phyloP scores from a whole-genome alignment of 495 filamentous ascomycete species.

The Thermothielavioides terrestris region DNA sequence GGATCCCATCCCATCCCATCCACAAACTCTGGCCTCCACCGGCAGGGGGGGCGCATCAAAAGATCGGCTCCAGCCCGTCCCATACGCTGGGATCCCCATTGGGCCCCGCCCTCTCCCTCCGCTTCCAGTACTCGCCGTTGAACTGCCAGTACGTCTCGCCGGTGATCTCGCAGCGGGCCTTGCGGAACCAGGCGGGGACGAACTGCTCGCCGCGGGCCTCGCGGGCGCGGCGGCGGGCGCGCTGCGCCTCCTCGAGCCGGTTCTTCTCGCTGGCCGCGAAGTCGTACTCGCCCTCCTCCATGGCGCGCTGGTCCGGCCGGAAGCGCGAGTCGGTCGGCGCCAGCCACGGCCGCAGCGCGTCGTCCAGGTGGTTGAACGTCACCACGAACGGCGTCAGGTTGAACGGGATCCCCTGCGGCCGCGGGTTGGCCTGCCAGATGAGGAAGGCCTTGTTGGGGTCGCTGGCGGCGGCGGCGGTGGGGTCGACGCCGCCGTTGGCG shows the following conservation, averaged over 20 bases:
- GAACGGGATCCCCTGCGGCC: slow-evolving; percentile 83
- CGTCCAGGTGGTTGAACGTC: slow-evolving; percentile 82
- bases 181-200: slow-evolving; percentile 75
- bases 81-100: slow-evolving; percentile 36
- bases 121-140: slow-evolving; percentile 79
- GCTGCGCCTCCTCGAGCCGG: slow-evolving; percentile 87
- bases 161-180: slow-evolving; percentile 61
- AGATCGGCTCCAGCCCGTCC: slow-evolving; percentile 38
- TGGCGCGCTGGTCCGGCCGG: slow-evolving; percentile 91
- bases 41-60: too few relatives aligned
- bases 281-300: slow-evolving; percentile 96
- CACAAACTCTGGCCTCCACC: too few relatives aligned
- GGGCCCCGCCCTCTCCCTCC: slow-evolving; percentile 47
- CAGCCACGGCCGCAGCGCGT: slow-evolving; percentile 59
- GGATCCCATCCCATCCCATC: too few relatives aligned
- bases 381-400: slow-evolving; percentile 95
- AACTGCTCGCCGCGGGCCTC: slow-evolving; percentile 76
- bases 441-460: slow-evolving; percentile 67
- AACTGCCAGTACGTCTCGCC: slow-evolving; percentile 88
- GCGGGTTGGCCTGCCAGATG: slow-evolving; percentile 80
- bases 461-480: slow-evolving; percentile 37
- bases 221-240: slow-evolving; percentile 61
- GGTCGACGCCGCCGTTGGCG: slow-evolving; percentile 32
- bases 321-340: slow-evolving; percentile 88
- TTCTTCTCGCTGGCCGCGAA: slow-evolving; percentile 91